Conservation (phyloP, 805 yeast genomes). For the Ogataea nakhonphanomensis region DNA sequence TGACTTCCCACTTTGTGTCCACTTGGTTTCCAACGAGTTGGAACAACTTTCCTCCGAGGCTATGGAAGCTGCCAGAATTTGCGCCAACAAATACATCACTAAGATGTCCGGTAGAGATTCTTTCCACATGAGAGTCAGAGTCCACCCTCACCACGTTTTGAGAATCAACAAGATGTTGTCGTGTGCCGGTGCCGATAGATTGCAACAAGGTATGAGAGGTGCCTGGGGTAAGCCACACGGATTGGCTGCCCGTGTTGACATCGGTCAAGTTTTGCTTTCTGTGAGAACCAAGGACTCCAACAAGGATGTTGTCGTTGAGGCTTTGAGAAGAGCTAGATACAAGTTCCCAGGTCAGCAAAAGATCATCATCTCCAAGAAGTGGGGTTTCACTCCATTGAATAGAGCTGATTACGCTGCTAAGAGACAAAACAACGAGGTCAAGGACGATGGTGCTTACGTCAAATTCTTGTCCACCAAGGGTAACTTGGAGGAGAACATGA, state of each 20-base stretch:
- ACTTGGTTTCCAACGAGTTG: constrained; percentile 97
- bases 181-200: constrained; percentile 99
- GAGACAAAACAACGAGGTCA: constrained; percentile 97
- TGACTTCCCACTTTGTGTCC: constrained; percentile 99
- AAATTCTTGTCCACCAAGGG: constrained; percentile 98
- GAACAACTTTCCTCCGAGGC: constrained; percentile 99
- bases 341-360: constrained; percentile 99
- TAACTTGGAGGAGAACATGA: constrained; percentile 86
- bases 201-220: constrained; percentile 99
- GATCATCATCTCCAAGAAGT: constrained; percentile 98
- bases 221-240: constrained; percentile 99
- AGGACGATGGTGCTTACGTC: constrained; percentile 99
- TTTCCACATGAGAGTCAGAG: constrained; percentile 99
- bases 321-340: constrained; percentile 99
- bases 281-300: constrained; percentile 97
- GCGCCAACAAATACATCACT: constrained; percentile 99
- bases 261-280: constrained; percentile 97
- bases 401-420: constrained; percentile 93
- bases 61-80: constrained; percentile 99
- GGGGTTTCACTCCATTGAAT: constrained; percentile 99
- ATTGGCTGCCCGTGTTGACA: constrained; percentile 98
- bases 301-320: constrained; percentile 98
- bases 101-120: constrained; percentile 97
- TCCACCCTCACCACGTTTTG: constrained; percentile 99
- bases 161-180: constrained; percentile 99